These are phyloP conservation scores for Phaseolus coccineus DNA, from an alignment of 331 rosid genomes.

Conservation along the genomic window DNA sequence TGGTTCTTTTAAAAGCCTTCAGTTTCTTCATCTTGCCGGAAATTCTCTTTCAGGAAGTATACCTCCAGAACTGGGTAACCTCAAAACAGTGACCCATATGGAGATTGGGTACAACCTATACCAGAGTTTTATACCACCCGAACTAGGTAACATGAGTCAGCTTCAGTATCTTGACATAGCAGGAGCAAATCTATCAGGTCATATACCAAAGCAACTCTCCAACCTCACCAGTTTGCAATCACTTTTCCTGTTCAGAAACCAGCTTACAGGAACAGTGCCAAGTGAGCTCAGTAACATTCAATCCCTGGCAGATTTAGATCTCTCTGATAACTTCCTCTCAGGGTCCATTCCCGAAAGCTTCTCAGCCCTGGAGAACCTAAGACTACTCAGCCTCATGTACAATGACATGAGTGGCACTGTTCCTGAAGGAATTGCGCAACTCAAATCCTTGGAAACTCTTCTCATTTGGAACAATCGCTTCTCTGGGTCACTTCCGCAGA, in stretches of 20 bases:
- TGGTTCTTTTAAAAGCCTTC: slow-evolving; percentile 79
- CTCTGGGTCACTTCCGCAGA: slow-evolving; percentile 73
- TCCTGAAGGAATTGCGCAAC: slow-evolving; percentile 73
- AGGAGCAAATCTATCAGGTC: slow-evolving; percentile 82
- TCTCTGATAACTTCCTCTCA: slow-evolving; percentile 81
- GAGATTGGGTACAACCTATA: slow-evolving; percentile 90
- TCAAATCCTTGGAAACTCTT: slow-evolving; percentile 85
- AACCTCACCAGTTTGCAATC: slow-evolving; percentile 79
- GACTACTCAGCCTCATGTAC: slow-evolving; percentile 79
- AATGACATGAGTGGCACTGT: slow-evolving; percentile 84
- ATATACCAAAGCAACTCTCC: slow-evolving; percentile 76
- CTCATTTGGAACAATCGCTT: slow-evolving; percentile 84
- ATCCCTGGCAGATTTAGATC: slow-evolving; percentile 71
- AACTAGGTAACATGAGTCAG: slow-evolving; percentile 79
- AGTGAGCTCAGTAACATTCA: slow-evolving; percentile 64
- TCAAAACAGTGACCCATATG: slow-evolving; percentile 87
- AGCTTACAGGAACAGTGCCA: slow-evolving; percentile 73
- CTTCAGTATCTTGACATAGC: slow-evolving; percentile 94
- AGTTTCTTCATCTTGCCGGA: slow-evolving; percentile 89
- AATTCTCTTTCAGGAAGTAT: slow-evolving; percentile 75
- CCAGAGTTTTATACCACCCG: slow-evolving; percentile 70
- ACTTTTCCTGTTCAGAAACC: slow-evolving; percentile 84
- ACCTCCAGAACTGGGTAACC: slow-evolving; percentile 84
- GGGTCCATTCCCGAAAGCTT: slow-evolving; percentile 86
- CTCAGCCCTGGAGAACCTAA: slow-evolving; percentile 69